These are phyloP conservation scores for Chaetomium tenue DNA, from an alignment of 495 filamentous ascomycete species.

Conservation along the genomic window DNA sequence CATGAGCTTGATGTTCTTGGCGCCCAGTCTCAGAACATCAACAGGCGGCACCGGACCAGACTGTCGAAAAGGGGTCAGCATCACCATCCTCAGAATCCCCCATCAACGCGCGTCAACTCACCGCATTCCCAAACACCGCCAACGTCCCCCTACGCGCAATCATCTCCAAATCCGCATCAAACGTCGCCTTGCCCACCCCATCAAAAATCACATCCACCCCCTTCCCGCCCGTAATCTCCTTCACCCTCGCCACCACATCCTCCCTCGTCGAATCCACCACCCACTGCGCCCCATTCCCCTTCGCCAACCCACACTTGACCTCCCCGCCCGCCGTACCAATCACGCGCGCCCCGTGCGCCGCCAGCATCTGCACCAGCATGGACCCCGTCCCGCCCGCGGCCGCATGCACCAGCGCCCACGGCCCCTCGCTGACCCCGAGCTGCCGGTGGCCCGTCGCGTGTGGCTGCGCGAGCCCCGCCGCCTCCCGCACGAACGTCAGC, in stretches of 20 bases:
- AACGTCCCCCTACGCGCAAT: constrained; percentile 81
- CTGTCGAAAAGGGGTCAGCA: constrained; percentile 22
- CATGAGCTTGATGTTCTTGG: constrained; percentile 79
- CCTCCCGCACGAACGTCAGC: constrained; percentile 75
- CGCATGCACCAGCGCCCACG: constrained; percentile 86
- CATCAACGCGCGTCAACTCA: constrained; percentile 32
- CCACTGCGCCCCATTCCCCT: constrained; percentile 65
- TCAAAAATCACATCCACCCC: constrained; percentile 86
- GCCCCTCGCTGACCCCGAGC: constrained; percentile 45
- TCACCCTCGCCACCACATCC: constrained; percentile 62
- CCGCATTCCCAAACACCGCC: constrained; percentile 85
- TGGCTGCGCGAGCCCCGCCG: constrained; percentile 54
- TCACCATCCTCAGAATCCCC: background rate
- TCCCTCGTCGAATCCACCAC: constrained; percentile 70
- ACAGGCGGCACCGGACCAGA: constrained; percentile 76
- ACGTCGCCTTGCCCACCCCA: constrained; percentile 82
- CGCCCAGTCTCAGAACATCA: constrained; percentile 59
- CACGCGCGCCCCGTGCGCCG: constrained; percentile 67
- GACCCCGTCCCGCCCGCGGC: constrained; percentile 87
- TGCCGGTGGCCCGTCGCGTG: constrained; percentile 37
- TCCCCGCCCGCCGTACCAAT: constrained; percentile 79
- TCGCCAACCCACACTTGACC: constrained; percentile 71
- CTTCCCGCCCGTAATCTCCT: constrained; percentile 65
- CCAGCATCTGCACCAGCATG: constrained; percentile 73
- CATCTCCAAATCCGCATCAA: constrained; percentile 76